These are phyloP conservation scores for Alternaria rosae DNA, from an alignment of 2,329 filamentous ascomycete species.

Conservation along the genomic window DNA sequence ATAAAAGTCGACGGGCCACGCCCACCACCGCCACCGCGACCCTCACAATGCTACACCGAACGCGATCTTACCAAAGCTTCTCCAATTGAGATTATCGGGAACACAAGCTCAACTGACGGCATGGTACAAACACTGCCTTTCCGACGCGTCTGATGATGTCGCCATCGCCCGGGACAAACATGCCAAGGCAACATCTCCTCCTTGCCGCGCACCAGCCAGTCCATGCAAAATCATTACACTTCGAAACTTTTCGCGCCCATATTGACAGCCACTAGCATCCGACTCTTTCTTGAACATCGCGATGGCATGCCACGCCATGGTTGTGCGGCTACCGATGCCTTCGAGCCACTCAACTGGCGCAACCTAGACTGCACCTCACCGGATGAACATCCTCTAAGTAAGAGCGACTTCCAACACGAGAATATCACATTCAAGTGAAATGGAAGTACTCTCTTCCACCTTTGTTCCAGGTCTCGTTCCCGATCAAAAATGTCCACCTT, in stretches of 20 bases:
- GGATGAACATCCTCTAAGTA: neutral
- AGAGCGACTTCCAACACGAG: neutral
- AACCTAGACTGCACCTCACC: neutral
- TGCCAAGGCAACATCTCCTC: neutral
- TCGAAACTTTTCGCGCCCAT: neutral
- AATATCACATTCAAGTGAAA: neutral
- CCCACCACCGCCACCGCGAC: neutral
- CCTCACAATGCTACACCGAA: neutral
- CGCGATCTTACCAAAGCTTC: neutral
- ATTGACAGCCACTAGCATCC: neutral
- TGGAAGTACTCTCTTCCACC: neutral
- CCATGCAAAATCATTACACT: neutral
- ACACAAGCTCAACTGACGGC: too few species aligned
- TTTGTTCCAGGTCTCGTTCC: neutral
- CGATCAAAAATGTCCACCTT: neutral
- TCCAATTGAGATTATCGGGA: neutral
- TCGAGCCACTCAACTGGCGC: neutral
- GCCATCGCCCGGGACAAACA: neutral
- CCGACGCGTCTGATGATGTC: neutral
- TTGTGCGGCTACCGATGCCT: neutral
- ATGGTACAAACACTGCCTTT: neutral
- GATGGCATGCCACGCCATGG: neutral
- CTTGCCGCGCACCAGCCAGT: neutral
- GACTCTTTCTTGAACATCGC: neutral
- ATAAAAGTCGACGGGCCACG: neutral